These are phyloP conservation scores for Petunia secreta DNA, from an alignment of 257 asterid genomes.

Conservation along the genomic window DNA sequence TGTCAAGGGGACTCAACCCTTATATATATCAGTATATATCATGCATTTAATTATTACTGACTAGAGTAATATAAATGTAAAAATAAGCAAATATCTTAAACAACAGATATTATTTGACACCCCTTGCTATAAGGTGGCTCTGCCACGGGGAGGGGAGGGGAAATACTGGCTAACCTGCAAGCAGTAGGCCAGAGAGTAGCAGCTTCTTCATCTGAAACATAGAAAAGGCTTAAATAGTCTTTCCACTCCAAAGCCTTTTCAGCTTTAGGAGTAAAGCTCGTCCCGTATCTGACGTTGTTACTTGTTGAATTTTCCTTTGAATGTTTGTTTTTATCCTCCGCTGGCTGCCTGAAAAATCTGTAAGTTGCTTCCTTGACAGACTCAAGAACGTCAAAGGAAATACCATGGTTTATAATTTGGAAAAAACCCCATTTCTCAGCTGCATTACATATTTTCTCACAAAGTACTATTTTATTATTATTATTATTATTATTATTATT, in stretches of 20 bases:
- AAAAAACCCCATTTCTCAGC: conserved; percentile 45
- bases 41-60: no score
- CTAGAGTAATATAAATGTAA: no score
- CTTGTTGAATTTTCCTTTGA: conserved; percentile 32
- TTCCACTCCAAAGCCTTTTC: conserved; percentile 50
- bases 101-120: no score
- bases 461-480: conserved; percentile 17
- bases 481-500: neutral
- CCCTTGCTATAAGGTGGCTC: no score
- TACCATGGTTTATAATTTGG: conserved; percentile 40
- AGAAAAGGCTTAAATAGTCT: conserved; percentile 42
- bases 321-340: conserved; percentile 37
- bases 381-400: conserved; percentile 36
- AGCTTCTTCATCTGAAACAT: conserved; percentile 37
- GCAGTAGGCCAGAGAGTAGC: conserved; percentile 36
- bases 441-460: conserved; percentile 24
- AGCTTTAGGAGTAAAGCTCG: conserved; percentile 39
- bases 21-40: no score
- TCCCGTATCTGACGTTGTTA: conserved; percentile 35
- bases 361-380: conserved; percentile 34
- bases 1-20: no score
- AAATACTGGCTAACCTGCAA: conserved; percentile 28
- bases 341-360: conserved; percentile 31
- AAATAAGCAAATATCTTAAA: no score
- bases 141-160: neutral